Conservation (phyloP, 345 rosid species). For the Aegle marmelos region DNA sequence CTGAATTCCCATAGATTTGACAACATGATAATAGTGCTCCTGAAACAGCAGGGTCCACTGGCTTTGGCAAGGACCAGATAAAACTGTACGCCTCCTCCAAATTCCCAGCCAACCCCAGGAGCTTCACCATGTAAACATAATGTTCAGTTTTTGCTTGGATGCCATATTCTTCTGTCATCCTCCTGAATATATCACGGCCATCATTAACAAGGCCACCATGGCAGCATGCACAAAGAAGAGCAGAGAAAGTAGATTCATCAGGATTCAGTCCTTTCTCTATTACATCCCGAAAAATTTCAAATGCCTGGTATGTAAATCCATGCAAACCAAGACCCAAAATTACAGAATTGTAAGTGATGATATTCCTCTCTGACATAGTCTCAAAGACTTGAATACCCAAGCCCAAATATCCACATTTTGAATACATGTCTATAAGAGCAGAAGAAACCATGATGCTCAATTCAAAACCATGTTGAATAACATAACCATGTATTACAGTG, state of each 20-base stretch:
- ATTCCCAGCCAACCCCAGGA: slow-evolving; percentile 68
- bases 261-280: slow-evolving; percentile 46
- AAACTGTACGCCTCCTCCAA: slow-evolving; percentile 67
- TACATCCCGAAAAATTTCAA: slow-evolving; percentile 56
- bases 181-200: slow-evolving; percentile 55
- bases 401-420: slow-evolving; percentile 65
- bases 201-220: slow-evolving; percentile 65
- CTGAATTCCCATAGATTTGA: slow-evolving; percentile 46
- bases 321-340: slow-evolving; percentile 72
- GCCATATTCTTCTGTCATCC: slow-evolving; percentile 66
- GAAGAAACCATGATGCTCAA: slow-evolving; percentile 58
- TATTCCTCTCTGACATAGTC: slow-evolving; percentile 39
- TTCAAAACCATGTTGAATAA: slow-evolving; percentile 56
- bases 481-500: slow-evolving; percentile 52
- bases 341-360: slow-evolving; percentile 63
- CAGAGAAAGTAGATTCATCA: slow-evolving; percentile 67
- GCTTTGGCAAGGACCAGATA: slow-evolving; percentile 51
- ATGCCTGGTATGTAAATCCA: slow-evolving; percentile 62
- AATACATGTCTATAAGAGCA: slow-evolving; percentile 74
- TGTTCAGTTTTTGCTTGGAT: slow-evolving; percentile 63
- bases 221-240: slow-evolving; percentile 78
- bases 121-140: slow-evolving; percentile 71
- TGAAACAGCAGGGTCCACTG: slow-evolving; percentile 74
- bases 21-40: slow-evolving; percentile 89
- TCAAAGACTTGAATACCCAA: slow-evolving; percentile 48